These are phyloP conservation scores for Verticillium isaacii DNA, from an alignment of 2,329 filamentous ascomycete species.

Conservation along the genomic window DNA sequence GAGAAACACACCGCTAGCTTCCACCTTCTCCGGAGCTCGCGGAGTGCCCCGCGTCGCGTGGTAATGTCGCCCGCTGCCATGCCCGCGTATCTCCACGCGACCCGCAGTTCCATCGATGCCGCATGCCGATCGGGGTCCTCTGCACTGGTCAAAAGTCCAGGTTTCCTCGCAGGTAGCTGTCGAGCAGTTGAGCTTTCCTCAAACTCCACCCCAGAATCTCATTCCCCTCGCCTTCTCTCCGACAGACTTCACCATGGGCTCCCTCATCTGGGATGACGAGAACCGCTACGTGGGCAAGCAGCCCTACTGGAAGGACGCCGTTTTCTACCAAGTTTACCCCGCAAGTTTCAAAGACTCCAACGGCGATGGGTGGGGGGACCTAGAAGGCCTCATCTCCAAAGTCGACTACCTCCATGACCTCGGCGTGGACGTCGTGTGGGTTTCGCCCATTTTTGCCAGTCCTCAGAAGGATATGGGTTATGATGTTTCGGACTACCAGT, in stretches of 20 bases:
- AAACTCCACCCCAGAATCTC: neutral
- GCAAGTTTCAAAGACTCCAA: slow-evolving; percentile 55
- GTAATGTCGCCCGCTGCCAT: neutral
- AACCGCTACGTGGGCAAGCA: slow-evolving; percentile 26
- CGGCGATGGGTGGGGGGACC: slow-evolving; percentile 60
- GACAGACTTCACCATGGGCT: slow-evolving; percentile 22
- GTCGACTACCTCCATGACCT: slow-evolving; percentile 60
- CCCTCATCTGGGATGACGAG: slow-evolving; percentile 22
- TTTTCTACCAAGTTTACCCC: slow-evolving; percentile 51
- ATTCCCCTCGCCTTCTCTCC: neutral
- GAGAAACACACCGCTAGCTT: neutral
- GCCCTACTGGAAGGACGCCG: slow-evolving; percentile 41
- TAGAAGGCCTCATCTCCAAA: slow-evolving; percentile 59
- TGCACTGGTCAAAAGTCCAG: neutral
- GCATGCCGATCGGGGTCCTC: neutral
- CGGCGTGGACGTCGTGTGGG: slow-evolving; percentile 59
- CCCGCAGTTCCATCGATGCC: neutral
- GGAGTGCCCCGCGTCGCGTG: neutral
- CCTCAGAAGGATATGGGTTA: slow-evolving; percentile 69
- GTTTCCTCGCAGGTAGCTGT: neutral
- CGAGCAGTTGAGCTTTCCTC: neutral
- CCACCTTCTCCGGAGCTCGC: neutral
- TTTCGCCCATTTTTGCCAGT: slow-evolving; percentile 45
- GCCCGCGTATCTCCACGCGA: neutral
- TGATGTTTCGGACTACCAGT: slow-evolving; percentile 66